Percentiles rank a stretch among this genome's conserved stretches.
Conservation (phyloP, 768 basidiomycete genomes). For the Amanita pseudoporphyria region DNA sequence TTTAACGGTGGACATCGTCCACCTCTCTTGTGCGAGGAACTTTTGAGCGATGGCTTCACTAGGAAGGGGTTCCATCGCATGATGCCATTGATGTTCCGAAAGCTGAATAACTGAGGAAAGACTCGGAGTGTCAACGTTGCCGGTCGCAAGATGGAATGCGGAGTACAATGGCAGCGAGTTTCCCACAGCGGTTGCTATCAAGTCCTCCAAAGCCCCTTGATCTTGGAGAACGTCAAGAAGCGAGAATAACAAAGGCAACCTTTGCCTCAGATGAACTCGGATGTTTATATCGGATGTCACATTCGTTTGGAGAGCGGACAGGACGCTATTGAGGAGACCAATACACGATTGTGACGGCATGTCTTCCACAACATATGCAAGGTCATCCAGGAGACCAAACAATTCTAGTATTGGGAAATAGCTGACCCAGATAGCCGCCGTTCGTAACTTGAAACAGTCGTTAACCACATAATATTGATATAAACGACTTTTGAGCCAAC, state of each 20-base stretch:
- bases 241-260: slow-evolving; percentile 28
- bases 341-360: slow-evolving; percentile 5
- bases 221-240: slow-evolving; percentile 25
- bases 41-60: slow-evolving; percentile 18
- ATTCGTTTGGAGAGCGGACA: slow-evolving; percentile 22
- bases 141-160: not conserved
- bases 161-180: slow-evolving; percentile 26
- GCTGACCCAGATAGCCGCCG: slow-evolving; percentile 41
- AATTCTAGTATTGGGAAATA: slow-evolving; percentile 37
- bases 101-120: slow-evolving; percentile 13
- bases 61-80: slow-evolving; percentile 10
- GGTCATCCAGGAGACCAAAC: slow-evolving; percentile 32
- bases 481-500: not conserved
- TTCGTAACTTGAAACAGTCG: slow-evolving; percentile 14
- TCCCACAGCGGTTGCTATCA: slow-evolving; percentile 34
- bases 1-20: slow-evolving; percentile 34
- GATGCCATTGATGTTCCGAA: slow-evolving; percentile 26
- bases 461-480: not conserved
- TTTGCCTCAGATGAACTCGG: slow-evolving; percentile 17
- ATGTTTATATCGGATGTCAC: not conserved
- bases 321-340: slow-evolving; percentile 25
- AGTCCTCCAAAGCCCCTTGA: slow-evolving; percentile 32
- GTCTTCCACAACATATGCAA: slow-evolving; percentile 13
- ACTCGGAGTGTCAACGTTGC: slow-evolving; percentile 5
- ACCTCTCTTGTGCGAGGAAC: slow-evolving; percentile 32